phyloP scores from a whole-genome alignment of 1,284 basidiomycete genomes.

The Naganishia albida region DNA sequence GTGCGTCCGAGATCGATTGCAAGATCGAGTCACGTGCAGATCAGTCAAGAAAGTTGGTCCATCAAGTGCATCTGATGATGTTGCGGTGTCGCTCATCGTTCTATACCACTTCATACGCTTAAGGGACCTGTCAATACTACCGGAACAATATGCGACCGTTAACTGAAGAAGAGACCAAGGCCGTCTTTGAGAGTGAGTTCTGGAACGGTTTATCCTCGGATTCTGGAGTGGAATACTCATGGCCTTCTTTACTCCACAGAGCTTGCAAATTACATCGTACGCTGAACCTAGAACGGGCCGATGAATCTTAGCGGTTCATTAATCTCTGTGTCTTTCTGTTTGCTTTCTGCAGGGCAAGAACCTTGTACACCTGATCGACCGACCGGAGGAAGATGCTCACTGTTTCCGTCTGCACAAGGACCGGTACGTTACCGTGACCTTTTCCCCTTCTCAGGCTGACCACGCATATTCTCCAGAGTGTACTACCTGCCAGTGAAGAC shows the following conservation, averaged over 20 bases:
- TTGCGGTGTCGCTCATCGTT: too few species aligned
- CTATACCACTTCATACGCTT: not conserved
- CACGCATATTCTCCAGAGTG: constrained; percentile 56
- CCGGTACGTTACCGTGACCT: constrained; percentile 52
- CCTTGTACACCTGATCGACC: constrained; percentile 55
- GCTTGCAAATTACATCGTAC: constrained; percentile 55
- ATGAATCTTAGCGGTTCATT: not conserved
- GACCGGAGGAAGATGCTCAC: constrained; percentile 58
- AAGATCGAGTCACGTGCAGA: not conserved
- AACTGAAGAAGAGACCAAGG: constrained; percentile 56
- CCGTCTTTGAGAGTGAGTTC: constrained; percentile 55
- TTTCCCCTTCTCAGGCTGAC: not conserved
- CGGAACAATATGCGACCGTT: constrained; percentile 50
- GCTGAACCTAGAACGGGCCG: not conserved
- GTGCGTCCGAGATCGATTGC: not conserved
- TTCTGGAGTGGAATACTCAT: constrained; percentile 3
- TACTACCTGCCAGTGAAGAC: constrained; percentile 92
- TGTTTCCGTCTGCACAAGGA: constrained; percentile 90
- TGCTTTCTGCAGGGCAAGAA: constrained; percentile 49
- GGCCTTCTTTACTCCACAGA: constrained; percentile 38
- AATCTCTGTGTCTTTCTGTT: not conserved
- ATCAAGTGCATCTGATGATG: too few species aligned
- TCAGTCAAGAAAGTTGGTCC: constrained; percentile 17
- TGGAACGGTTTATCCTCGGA: not conserved
- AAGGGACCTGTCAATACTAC: too few species aligned